These are phyloP conservation scores for Colletotrichum salicis DNA, from an alignment of 2,329 filamentous ascomycete species.

Conservation along the genomic window DNA sequence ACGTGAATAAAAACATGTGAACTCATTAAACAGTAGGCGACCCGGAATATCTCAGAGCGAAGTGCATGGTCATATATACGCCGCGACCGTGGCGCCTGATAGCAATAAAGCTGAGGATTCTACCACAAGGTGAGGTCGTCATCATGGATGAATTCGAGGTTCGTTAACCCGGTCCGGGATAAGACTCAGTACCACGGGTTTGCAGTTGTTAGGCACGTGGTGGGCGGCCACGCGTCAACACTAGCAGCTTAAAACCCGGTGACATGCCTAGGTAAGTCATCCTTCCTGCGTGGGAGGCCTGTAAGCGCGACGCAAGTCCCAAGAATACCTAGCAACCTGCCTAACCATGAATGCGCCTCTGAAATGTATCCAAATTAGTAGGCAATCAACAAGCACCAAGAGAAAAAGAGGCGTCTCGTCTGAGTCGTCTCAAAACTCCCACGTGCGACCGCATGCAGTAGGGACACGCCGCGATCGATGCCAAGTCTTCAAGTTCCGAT, in stretches of 20 bases:
- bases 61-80: neutral
- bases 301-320: neutral
- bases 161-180: constrained; percentile 12
- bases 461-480: neutral
- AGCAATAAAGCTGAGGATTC: neutral
- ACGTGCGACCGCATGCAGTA: neutral
- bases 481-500: neutral
- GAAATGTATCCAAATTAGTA: neutral
- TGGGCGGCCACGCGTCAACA: neutral
- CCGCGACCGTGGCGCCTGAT: neutral
- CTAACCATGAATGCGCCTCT: neutral
- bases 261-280: neutral
- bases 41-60: neutral
- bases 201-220: neutral
- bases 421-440: neutral
- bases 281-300: neutral
- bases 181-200: constrained; percentile 2
- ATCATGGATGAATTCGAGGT: neutral
- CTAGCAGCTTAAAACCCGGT: constrained; percentile 15
- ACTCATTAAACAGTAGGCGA: no score
- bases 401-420: neutral
- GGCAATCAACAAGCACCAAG: neutral
- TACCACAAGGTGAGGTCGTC: neutral
- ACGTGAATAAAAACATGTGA: no score
- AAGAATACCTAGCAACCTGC: neutral